phyloP scores from a whole-genome alignment of 1,139 yeast species.

The Pichia sp. region DNA sequence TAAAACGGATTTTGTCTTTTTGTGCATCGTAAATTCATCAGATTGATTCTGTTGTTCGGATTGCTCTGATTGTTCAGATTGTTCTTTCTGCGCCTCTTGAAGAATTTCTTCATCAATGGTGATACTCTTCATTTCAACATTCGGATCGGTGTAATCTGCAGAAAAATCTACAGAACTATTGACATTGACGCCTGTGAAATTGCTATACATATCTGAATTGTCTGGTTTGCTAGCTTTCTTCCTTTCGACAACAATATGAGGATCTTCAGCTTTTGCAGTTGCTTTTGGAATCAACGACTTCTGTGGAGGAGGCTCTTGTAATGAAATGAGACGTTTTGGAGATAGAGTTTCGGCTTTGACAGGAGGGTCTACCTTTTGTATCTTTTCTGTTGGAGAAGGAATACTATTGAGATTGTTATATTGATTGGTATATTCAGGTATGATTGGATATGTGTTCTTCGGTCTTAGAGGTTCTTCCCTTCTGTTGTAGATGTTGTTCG shows the following conservation, averaged over 20 bases:
- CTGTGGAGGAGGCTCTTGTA: too few relatives aligned
- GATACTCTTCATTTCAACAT: not conserved
- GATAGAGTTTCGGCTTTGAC: too few relatives aligned
- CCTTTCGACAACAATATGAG: too few relatives aligned
- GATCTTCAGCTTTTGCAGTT: too few relatives aligned
- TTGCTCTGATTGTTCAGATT: not conserved
- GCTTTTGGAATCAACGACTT: too few relatives aligned
- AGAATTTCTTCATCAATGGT: not conserved
- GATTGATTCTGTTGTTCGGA: not conserved
- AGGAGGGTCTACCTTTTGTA: too few relatives aligned
- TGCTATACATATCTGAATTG: not conserved
- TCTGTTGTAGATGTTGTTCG: not conserved
- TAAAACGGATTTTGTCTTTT: conserved; percentile 10
- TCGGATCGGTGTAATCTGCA: not conserved
- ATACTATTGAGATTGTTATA: not conserved
- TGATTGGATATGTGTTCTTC: not conserved
- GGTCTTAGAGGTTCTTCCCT: not conserved
- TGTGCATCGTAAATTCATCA: not conserved
- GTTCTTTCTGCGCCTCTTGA: not conserved
- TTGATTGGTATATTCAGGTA: not conserved
- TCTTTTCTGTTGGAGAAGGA: too few relatives aligned
- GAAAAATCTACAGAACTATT: not conserved
- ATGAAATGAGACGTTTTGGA: too few relatives aligned
- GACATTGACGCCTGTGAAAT: not conserved
- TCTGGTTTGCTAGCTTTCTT: not conserved